Conservation (phyloP, 108 stramenopile genomes). For the Craspedostauros australis region DNA sequence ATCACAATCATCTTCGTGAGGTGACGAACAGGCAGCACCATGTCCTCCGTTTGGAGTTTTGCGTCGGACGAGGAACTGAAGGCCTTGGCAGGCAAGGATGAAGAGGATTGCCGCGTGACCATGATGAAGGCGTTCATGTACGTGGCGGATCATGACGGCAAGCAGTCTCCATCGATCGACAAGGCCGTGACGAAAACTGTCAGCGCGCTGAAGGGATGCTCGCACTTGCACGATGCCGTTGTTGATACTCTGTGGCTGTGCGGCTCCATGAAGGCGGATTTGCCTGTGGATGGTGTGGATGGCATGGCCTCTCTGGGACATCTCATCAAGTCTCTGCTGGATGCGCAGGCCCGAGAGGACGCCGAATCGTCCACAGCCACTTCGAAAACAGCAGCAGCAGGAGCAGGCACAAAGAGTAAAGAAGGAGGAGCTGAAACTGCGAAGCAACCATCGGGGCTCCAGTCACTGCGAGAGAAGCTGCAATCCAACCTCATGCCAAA, state of each 20-base stretch:
- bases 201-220: not conserved
- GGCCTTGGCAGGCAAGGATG: too few species aligned
- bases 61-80: too few species aligned
- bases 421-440: not conserved
- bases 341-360: not conserved
- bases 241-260: conserved; percentile 19
- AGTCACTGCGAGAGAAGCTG: conserved; percentile 4
- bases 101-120: too few species aligned
- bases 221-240: conserved; percentile 5
- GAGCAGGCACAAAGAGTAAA: too few species aligned
- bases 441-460: not conserved
- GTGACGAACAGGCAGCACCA: too few species aligned
- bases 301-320: not conserved
- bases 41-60: too few species aligned
- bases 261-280: conserved; percentile 1
- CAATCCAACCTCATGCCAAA: conserved; percentile 10
- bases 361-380: not conserved
- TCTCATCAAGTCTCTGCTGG: not conserved
- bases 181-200: too few species aligned
- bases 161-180: too few species aligned
- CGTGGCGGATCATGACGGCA: too few species aligned
- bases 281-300: not conserved
- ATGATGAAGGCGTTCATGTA: too few species aligned
- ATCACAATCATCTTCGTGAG: too few species aligned
- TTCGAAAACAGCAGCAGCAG: not conserved